Evolutionary conservation across 192 early-diverging fungal species (phyloP).

Genomic region (Gigaspora rosea): DNA sequence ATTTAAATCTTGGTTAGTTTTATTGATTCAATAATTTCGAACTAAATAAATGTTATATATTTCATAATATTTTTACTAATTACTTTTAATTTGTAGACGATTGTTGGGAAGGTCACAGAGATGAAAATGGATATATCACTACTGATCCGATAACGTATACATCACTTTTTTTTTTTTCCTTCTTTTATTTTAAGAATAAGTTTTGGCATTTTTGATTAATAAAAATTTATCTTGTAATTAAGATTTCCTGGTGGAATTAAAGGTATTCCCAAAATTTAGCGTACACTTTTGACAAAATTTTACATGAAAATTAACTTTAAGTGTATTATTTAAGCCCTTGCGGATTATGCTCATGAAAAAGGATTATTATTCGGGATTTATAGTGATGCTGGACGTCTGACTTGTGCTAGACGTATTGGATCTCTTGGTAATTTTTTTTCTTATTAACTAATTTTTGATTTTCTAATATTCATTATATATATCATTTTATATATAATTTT

Average conservation of each 20-base stretch:
- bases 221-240: neutral
- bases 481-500: constrained; percentile 12
- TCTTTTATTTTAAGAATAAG: too few species aligned
- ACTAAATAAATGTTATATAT: neutral
- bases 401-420: constrained; percentile 55
- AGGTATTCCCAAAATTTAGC: neutral
- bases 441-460: neutral
- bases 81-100: constrained; percentile 40
- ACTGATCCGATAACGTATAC: constrained; percentile 35
- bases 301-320: neutral
- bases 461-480: neutral
- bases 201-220: neutral
- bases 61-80: neutral
- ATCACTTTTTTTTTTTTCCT: too few species aligned
- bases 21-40: neutral
- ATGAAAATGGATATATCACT: constrained; percentile 32
- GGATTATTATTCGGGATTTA: constrained; percentile 50
- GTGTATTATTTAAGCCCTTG: constrained; percentile 49
- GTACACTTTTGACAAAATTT: too few species aligned
- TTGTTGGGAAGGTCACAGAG: constrained; percentile 55
- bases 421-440: neutral
- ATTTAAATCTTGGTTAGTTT: constrained; percentile 44
- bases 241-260: constrained; percentile 11
- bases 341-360: constrained; percentile 54
- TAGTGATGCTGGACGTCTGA: constrained; percentile 47